Evolutionary conservation across 257 asterid genomes (phyloP).

Genomic region (Phtheirospermum japonicum): DNA sequence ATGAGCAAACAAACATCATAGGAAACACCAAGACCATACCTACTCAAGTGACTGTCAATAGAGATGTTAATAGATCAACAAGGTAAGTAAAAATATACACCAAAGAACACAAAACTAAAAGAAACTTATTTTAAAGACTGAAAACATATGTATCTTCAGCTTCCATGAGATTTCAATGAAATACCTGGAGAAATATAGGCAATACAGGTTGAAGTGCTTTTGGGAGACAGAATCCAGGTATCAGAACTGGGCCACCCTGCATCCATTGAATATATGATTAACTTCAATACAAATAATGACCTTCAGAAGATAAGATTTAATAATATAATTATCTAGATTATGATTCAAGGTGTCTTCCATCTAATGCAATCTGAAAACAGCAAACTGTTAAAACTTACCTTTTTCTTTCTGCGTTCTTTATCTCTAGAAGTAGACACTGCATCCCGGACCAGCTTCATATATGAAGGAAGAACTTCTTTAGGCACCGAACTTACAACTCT

Average conservation of each 20-base stretch:
- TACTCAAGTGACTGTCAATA: constrained; percentile 5
- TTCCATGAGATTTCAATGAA: constrained; percentile 18
- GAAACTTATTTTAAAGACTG: neutral
- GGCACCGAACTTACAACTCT: constrained; percentile 84
- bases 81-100: neutral
- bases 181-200: constrained; percentile 91
- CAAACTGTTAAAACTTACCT: constrained; percentile 33
- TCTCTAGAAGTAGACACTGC: constrained; percentile 97
- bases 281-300: constrained; percentile 13
- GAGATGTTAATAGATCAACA: neutral
- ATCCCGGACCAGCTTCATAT: constrained; percentile 93
- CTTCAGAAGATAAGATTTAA: constrained; percentile 3
- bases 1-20: neutral
- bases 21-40: constrained; percentile 8
- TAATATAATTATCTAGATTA: neutral
- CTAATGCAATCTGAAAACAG: constrained; percentile 21
- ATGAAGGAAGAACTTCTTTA: constrained; percentile 86
- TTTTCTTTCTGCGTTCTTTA: constrained; percentile 92
- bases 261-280: constrained; percentile 26
- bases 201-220: constrained; percentile 95
- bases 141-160: constrained; percentile 11
- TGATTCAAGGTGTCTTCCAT: constrained; percentile 5
- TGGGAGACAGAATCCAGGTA: constrained; percentile 95
- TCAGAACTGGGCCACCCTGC: constrained; percentile 90
- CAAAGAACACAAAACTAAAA: neutral